Evolutionary conservation across 192 early-diverging fungal species (phyloP), one percentile per base, ranked within the genome.

Genomic region (Glomus cerebriforme): DNA sequence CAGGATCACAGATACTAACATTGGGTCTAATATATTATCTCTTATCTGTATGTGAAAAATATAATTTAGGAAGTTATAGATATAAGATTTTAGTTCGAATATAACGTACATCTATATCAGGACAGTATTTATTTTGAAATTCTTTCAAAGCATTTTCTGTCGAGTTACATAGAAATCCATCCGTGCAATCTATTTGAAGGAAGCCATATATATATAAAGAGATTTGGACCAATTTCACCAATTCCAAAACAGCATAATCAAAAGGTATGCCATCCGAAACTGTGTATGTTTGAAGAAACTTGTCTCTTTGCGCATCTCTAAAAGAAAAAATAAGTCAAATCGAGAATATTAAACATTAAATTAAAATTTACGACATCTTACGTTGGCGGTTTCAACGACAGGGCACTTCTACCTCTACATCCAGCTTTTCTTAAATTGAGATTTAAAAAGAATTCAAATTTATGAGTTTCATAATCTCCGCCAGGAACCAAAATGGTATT

Each of bases 401-500:
- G 69, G 7, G 86, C 82, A 43, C 79, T 85, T 27, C 84, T 60
- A 24, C 84, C 79, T 3, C 80, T 82, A 67, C 86, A 87, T 64
- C 82, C 81, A 4, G 77, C 72, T 70, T 81, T 75, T 64, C 84
- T 31, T n/a, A 87, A 68, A 60, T 87, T 85, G 39, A 85, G 79
- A 65, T 87, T 87, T 17, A 87, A 72, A 78, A 73, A 83, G 2
- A 85, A 82, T 26, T 83, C 73, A 17, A 73, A 67, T 24, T 82
- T 75, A 66, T 77, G 73, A 22, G 32, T n/a, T 47, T 87, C 80
- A 65, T 82, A 87, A 69, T 87, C 86, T 31, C 86, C 86, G 76
- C 83, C 82, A 26, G 86, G 82, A 34, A 87, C 76, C 7, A 85
- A 70, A 6, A 87, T 82, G 63, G 79, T 83, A 75, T 85, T 84